Conservation (phyloP, 2,329 filamentous ascomycete genomes). For the Apiospora aurea region DNA sequence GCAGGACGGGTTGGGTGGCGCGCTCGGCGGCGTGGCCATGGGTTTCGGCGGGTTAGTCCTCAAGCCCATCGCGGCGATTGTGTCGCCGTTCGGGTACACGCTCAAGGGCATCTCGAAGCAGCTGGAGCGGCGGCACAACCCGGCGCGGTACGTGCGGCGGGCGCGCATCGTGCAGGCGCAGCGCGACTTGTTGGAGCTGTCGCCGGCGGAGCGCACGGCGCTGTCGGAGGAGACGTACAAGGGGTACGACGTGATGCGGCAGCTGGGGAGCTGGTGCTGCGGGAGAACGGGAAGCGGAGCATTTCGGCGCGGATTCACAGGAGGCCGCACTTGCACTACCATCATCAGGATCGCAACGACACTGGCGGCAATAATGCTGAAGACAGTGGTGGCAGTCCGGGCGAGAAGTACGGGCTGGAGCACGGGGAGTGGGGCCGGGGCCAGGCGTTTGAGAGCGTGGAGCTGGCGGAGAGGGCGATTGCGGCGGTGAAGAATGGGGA, state of each 20-base stretch:
- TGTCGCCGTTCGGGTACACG: conserved; percentile 67
- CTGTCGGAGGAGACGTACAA: conserved; percentile 43
- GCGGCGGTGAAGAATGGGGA: conserved; percentile 54
- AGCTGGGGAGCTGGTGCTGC: conserved; percentile 48
- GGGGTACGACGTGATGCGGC: conserved; percentile 52
- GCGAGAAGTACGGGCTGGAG: conserved; percentile 41
- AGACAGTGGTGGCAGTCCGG: conserved; percentile 29
- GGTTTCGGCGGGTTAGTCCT: conserved; percentile 69
- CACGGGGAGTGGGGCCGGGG: conserved; percentile 49
- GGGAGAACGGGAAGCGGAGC: conserved; percentile 39
- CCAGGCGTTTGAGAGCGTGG: conserved; percentile 57
- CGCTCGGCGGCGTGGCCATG: conserved; percentile 62
- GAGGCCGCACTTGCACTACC: conserved; percentile 4
- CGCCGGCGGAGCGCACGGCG: conserved; percentile 40
- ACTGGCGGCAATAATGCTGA: conserved; percentile 29
- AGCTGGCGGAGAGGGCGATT: conserved; percentile 53
- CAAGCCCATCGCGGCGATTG: conserved; percentile 68
- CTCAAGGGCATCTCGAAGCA: conserved; percentile 71
- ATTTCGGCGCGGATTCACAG: conserved; percentile 26
- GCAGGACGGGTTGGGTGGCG: conserved; percentile 61
- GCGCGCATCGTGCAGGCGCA: conserved; percentile 67
- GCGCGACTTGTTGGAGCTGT: conserved; percentile 48
- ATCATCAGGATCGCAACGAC: conserved; percentile 17
- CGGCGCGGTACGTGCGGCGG: conserved; percentile 57
- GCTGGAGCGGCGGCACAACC: conserved; percentile 59